Evolutionary conservation across 257 asterid species (phyloP).

Genomic region (Agastache rugosa): DNA sequence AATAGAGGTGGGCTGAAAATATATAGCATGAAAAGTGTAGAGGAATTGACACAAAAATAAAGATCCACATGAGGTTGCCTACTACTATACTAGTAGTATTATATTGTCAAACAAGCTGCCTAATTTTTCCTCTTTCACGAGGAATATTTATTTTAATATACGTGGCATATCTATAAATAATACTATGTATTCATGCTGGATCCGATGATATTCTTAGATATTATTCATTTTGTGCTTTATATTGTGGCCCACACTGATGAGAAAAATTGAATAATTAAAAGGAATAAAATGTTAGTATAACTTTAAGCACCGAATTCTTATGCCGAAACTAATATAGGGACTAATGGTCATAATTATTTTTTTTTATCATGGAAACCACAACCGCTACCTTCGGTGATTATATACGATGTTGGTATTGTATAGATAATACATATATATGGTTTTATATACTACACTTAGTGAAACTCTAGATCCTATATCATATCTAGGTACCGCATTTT

Average conservation of each 20-base stretch:
- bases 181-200: background rate
- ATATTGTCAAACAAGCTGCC: conserved; percentile 14
- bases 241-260: background rate
- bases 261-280: background rate
- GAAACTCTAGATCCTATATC: too few species aligned
- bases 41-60: conserved; percentile 4
- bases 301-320: too few species aligned
- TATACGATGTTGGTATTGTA: too few species aligned
- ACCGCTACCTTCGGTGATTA: too few species aligned
- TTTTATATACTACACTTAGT: too few species aligned
- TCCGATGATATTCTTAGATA: background rate
- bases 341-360: too few species aligned
- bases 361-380: too few species aligned
- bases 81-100: conserved; percentile 2
- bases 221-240: background rate
- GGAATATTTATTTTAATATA: conserved; percentile 9
- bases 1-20: conserved; percentile 20
- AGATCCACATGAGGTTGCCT: conserved; percentile 15
- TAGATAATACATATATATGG: too few species aligned
- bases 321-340: background rate
- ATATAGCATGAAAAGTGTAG: conserved; percentile 26
- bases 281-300: too few species aligned
- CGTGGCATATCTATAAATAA: background rate
- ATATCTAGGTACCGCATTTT: too few species aligned
- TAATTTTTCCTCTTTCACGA: conserved; percentile 18